Conservation (phyloP, 2,329 filamentous ascomycete genomes). For the Diaporthe sp. region DNA sequence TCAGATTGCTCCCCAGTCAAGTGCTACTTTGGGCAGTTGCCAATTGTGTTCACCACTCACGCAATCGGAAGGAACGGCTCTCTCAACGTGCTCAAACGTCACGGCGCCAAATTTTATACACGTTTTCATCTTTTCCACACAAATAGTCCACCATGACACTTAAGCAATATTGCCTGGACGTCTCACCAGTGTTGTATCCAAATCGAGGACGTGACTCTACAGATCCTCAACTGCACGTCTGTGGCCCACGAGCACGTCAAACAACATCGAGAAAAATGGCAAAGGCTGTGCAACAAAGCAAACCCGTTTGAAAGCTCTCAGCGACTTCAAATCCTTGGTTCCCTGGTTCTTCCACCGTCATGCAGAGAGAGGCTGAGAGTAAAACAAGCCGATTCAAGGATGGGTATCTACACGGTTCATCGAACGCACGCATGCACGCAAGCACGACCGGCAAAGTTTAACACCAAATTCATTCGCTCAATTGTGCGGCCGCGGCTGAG, state of each 20-base stretch:
- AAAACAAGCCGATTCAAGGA: background rate
- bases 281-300: background rate
- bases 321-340: background rate
- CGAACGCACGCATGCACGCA: background rate
- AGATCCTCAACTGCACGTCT: too few relatives aligned
- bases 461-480: background rate
- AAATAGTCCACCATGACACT: background rate
- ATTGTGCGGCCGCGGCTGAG: constrained; percentile 2
- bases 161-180: background rate
- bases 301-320: background rate
- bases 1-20: background rate
- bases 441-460: background rate
- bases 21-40: background rate
- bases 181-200: background rate
- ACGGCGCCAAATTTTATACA: background rate
- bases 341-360: too few relatives aligned
- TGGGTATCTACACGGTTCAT: constrained; percentile 20
- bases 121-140: background rate
- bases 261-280: background rate
- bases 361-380: background rate
- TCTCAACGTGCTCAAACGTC: too few relatives aligned
- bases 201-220: too few relatives aligned
- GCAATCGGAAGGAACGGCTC: background rate
- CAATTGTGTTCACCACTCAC: background rate
- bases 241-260: background rate